Conservation (phyloP, 805 yeast species). For the Suhomyces faveliae region DNA sequence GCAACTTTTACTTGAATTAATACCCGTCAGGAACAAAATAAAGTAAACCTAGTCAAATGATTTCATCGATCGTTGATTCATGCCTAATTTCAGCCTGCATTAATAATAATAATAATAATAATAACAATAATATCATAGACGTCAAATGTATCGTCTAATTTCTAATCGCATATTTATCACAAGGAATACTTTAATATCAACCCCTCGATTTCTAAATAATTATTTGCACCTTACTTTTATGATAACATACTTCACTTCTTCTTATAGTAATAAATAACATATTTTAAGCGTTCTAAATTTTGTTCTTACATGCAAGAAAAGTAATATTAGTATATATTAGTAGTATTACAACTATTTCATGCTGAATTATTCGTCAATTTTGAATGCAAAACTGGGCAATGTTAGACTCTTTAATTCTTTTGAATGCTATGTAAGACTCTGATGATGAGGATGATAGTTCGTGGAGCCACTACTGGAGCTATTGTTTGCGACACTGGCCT, state of each 20-base stretch:
- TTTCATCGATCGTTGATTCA: background rate
- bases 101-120: no score
- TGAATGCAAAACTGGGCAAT: constrained; percentile 14
- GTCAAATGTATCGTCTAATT: background rate
- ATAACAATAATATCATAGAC: background rate
- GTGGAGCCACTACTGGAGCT: background rate
- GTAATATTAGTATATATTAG: no score
- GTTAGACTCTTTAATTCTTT: constrained; percentile 9
- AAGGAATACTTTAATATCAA: background rate
- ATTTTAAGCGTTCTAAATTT: background rate
- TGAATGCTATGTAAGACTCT: constrained; percentile 8
- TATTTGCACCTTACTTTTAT: background rate
- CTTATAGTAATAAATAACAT: background rate
- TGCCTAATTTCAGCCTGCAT: background rate
- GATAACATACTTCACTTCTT: background rate
- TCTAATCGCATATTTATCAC: background rate
- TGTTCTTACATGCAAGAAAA: background rate
- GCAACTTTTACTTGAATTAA: background rate
- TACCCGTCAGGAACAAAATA: background rate
- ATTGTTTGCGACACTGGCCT: background rate
- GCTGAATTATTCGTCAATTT: constrained; percentile 1
- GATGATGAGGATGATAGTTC: constrained; percentile 8
- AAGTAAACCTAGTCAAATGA: background rate
- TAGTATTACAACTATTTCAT: background rate
- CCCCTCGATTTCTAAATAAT: background rate